These are phyloP conservation scores for Gracilaria domingensis DNA, from an alignment of 23 red algal species.

Conservation along the genomic window DNA sequence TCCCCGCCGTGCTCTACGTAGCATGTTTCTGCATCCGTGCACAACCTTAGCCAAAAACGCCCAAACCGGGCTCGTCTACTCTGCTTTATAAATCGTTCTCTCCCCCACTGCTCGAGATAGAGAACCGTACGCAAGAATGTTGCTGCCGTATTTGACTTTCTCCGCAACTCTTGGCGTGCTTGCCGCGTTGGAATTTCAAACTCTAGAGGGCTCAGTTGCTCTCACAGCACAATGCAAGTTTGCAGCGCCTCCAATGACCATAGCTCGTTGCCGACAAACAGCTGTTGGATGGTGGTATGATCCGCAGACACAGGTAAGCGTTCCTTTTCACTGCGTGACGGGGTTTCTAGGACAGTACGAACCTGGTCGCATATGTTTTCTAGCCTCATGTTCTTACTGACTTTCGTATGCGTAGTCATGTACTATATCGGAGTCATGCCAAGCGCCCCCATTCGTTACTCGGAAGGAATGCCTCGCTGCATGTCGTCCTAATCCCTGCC, in stretches of 20 bases:
- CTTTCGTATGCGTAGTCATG: not conserved
- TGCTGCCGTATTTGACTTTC: not conserved
- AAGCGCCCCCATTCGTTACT: not conserved
- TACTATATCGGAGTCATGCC: not conserved
- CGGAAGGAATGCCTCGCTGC: constrained; percentile 10
- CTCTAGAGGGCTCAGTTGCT: not conserved
- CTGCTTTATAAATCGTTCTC: not conserved
- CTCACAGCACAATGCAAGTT: constrained; percentile 2
- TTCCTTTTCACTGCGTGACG: not conserved
- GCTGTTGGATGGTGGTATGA: constrained; percentile 32
- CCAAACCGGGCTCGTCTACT: not conserved
- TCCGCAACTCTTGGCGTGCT: not conserved
- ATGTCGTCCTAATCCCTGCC: constrained; percentile 23
- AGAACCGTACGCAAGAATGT: not conserved
- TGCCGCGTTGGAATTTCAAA: not conserved
- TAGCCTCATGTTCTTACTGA: not conserved
- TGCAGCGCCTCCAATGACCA: not conserved
- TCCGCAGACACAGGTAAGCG: not conserved
- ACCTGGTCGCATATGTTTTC: no score
- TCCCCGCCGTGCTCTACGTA: not conserved
- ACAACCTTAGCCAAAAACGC: not conserved
- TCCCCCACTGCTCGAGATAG: not conserved
- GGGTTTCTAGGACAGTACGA: no score
- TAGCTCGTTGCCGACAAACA: not conserved
- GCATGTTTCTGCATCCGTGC: not conserved